Conservation (phyloP, 108 stramenopile genomes). For the Cyclotella cryptica region DNA sequence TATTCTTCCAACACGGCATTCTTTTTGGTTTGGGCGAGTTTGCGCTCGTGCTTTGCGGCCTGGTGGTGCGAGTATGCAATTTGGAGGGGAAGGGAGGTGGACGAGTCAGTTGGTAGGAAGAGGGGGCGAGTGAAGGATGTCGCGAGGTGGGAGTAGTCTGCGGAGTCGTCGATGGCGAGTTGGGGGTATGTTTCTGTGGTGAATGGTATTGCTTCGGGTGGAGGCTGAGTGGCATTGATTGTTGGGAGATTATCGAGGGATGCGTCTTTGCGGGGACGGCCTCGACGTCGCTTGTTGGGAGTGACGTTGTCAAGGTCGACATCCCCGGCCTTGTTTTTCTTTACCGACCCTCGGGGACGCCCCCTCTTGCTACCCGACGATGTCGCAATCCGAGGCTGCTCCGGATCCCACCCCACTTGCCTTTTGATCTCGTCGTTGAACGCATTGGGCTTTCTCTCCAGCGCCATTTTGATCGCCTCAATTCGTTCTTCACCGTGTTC, state of each 20-base stretch:
- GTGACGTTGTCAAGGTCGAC: not conserved
- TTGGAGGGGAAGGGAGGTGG: slow-evolving; percentile 34
- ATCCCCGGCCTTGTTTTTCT: not conserved
- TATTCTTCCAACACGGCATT: slow-evolving; percentile 26
- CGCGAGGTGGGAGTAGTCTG: slow-evolving; percentile 36
- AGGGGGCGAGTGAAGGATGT: slow-evolving; percentile 35
- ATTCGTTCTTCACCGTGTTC: slow-evolving; percentile 16
- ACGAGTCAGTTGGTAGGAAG: slow-evolving; percentile 22
- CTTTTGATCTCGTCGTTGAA: slow-evolving; percentile 28
- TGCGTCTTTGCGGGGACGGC: slow-evolving; percentile 12
- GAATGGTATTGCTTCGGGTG: slow-evolving; percentile 16
- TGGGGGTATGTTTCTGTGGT: slow-evolving; percentile 31
- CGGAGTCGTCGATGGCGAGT: slow-evolving; percentile 22
- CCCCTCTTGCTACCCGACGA: slow-evolving; percentile 12
- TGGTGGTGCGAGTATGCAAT: slow-evolving; percentile 49
- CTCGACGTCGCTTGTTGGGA: not conserved
- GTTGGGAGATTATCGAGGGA: not conserved
- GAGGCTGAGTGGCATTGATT: not conserved
- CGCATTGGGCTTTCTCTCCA: slow-evolving; percentile 37
- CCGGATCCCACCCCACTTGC: not conserved
- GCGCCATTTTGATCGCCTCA: slow-evolving; percentile 14
- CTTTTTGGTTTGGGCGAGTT: slow-evolving; percentile 15
- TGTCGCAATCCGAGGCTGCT: slow-evolving; percentile 5
- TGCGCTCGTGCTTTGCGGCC: not conserved
- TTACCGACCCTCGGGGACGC: slow-evolving; percentile 9